Percentiles rank a stretch among this genome's conserved stretches.
These are phyloP conservation scores for Fusarium sp. DNA, from an alignment of 2,329 filamentous ascomycete genomes.

Conservation along the genomic window DNA sequence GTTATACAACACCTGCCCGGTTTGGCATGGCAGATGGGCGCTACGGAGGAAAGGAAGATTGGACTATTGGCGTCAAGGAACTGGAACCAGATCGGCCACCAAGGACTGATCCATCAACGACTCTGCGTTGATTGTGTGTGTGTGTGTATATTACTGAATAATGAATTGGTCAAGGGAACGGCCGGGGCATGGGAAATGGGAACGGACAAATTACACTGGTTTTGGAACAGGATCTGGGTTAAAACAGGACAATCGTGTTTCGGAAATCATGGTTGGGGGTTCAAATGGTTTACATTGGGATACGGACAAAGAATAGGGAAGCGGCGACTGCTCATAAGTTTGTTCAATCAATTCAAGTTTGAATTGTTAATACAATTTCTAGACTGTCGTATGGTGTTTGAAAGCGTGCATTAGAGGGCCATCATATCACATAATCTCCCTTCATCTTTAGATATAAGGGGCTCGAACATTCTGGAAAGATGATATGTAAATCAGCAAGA, in stretches of 20 bases:
- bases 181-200: conserved; percentile 8
- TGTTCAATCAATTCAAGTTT: not conserved
- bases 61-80: conserved; percentile 42
- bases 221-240: conserved; percentile 33
- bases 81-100: conserved; percentile 2
- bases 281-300: conserved; percentile 15
- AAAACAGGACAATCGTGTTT: conserved; percentile 39
- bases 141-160: conserved; percentile 29
- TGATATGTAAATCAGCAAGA: too few species aligned
- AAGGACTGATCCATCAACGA: conserved; percentile 1
- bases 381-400: not conserved
- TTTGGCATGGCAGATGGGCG: conserved; percentile 20
- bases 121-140: conserved; percentile 10
- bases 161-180: not conserved
- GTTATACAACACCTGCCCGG: conserved; percentile 31
- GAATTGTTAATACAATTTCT: not conserved
- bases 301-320: conserved; percentile 3
- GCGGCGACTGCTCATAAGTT: not conserved
- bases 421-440: too few species aligned
- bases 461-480: too few species aligned
- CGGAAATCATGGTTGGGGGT: conserved; percentile 25
- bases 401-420: too few species aligned
- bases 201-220: conserved; percentile 7
- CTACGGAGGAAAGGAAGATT: conserved; percentile 30
- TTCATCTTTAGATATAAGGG: too few species aligned